Base-by-base conservation (phyloP, 2,329 filamentous ascomycete species). In the Pseudopithomyces maydicus region DNA sequence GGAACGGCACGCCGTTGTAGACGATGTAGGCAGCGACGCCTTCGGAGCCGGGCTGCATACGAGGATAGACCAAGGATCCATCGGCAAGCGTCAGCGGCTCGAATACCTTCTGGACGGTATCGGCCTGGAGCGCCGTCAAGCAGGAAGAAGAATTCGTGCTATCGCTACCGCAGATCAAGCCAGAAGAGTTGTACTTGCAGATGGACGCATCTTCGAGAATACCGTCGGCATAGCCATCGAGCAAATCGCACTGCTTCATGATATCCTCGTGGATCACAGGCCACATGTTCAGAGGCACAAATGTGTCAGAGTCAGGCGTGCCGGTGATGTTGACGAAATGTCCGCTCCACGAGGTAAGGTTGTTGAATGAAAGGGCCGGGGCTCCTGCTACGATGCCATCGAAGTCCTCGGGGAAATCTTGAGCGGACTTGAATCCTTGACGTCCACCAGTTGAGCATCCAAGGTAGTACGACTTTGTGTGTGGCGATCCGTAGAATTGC, bases 41-140 rank as follows among this genome's bases (percentile, higher is more conserved):
- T 61, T 82, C 79, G 14, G 76, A 75, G 15, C 82, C 82, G 6
- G 80, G 81, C 48, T 82, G 77, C 66, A 84, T 77, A n/a, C 78
- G 74, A 1, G 82, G 82, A 64, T 80, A 84, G 15, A 83, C 74
- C 1, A 84, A 67, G 4, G 74, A 71, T 43, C 81, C 81, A 36
- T 79, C 67, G 5, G 69, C 71, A 54, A 77, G 72, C 59, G 76
- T 73, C 32, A 82, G 75, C 38, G 78, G 77, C 12, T 70, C 69
- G 64, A 78, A 81, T 15, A 80, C 72, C 1, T 75, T 62, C 38
- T 76, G 71, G 14, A 84, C 79, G 0, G 77, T 80, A 7, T 72
- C 59, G 41, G 79, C 73, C 66, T 84, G 81, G 0, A 68, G 68
- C 11, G 67, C 56, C 1, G 75, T 82, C 38, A 85, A 73, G 63